Evolutionary conservation across 169 alveolate species (phyloP), one percentile per base, ranked within the genome.

Genomic region (Plasmodium gallinaceum): DNA sequence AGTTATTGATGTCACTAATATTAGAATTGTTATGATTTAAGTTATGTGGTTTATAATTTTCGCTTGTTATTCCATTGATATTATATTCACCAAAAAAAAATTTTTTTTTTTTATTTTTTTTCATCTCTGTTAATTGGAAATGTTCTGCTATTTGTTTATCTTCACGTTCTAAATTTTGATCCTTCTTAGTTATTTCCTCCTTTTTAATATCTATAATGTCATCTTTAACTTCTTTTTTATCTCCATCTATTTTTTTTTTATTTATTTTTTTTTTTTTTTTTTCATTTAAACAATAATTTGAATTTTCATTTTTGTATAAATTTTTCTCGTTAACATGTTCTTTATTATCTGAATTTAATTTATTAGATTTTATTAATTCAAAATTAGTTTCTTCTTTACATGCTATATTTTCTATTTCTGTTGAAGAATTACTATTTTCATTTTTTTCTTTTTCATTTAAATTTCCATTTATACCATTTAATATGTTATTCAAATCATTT

Each of bases 221-320:
- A 45, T 73, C 12, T 65, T 65, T 14, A 5, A 3, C 74, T 65
- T 32, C 18, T 39, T 37, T 37, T 66, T 57, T 45, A 57, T 39
- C 88, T 60, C 37, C 37, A 37, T 43, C 54, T 22, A 60, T 20
- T 74, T 43, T 74, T 58, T 74, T 42, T 26, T 39, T 16, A 32
- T 74, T 24, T 6, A 24, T 74, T 26, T 74, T 60, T 60, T 60
- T 60, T 60, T 74, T 74, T 42, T 74, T 60, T 60, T 60, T 45
- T 48, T 58, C 62, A 57, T 39, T 5, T 39, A 22, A 20, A 39
- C 9, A 48, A 32, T 22, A 7, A 42, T 39, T 20, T n/a, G 16
- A 24, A n/a, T 43, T 39, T 58, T 42, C 5, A 48, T n/a, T 48
- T 58, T 66, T 5, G 12, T 39, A 14, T 45, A 52, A 32, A 12